Evolutionary conservation across 768 basidiomycete species (phyloP), one percentile per base, ranked within the genome.

Genomic region (Cubamyces lactineus): DNA sequence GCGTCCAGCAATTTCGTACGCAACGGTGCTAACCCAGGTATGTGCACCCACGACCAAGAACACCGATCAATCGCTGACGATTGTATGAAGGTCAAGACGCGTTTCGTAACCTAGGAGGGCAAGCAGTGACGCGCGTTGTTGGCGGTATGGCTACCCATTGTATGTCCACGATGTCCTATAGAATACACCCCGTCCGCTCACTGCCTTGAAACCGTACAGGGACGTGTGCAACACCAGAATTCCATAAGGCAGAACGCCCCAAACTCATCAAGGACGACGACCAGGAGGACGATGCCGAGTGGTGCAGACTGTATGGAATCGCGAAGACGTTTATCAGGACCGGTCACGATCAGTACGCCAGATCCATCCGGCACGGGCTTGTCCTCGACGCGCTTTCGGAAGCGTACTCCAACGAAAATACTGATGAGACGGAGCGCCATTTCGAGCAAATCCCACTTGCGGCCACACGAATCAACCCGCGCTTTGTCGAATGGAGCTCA

Each of bases 61-160:
- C 28, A 28, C 3, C 7, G 7, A 28, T 28, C 3, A 28, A 3
- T 28, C 3, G 28, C 28, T 28, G 7, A 28, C 28, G 28, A 28
- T 28, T 12, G 24, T 21, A 41, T 17, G 19, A 28, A 57, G 38
- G 30, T 7, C 69, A 71, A 61, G 19, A 68, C 30, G 56, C 63
- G 5, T 63, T 62, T 30, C 42, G 47, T 17, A 71, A 71, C 54
- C 51, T 71, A 3, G 61, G 55, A 9, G 69, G 64, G 7, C 60
- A 69, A 45, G 63, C 69, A n/a, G 66, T 71, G 24, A 70, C 70
- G 3, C 67, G 69, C 30, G 58, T 64, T 16, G 70, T 71, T 23
- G 70, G 70, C 1, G 70, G 70, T 12, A 71, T 71, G 70, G 47
- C 61, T 16, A 69, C 68, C 6, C 67, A 70, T 57, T 47, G 55